Percentiles rank a stretch among this genome's conserved stretches.
Evolutionary conservation across 345 rosid genomes (phyloP).

Genomic region (Salix arbutifolia): DNA sequence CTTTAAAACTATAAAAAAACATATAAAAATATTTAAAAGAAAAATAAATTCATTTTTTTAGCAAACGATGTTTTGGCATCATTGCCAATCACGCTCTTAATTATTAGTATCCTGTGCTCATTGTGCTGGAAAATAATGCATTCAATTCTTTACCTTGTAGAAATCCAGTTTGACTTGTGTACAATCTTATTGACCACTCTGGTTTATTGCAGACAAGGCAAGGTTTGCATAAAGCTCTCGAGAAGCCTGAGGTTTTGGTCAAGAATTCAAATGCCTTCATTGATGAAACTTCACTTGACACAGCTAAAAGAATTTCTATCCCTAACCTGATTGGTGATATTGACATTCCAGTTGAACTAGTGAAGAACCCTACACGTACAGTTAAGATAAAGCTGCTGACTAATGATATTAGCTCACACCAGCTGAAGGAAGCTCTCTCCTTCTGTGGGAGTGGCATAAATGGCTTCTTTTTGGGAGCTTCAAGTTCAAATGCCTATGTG

Average conservation of each 20-base stretch:
- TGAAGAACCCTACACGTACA: conserved; percentile 39
- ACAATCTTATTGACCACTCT: background rate
- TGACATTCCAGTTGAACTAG: conserved; percentile 30
- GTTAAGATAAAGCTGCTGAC: conserved; percentile 27
- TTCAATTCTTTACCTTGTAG: too few relatives aligned
- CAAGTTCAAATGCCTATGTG: conserved; percentile 30
- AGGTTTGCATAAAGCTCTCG: conserved; percentile 28
- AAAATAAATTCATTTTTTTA: too few relatives aligned
- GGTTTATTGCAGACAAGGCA: conserved; percentile 26
- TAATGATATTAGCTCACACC: conserved; percentile 20
- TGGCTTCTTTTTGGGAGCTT: conserved; percentile 29
- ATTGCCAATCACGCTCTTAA: too few relatives aligned
- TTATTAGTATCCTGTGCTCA: too few relatives aligned
- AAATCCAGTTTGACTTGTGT: too few relatives aligned
- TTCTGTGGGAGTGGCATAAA: conserved; percentile 29
- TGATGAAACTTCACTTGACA: conserved; percentile 26
- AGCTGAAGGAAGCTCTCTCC: conserved; percentile 35
- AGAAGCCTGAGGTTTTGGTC: conserved; percentile 14
- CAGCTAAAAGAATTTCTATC: conserved; percentile 18
- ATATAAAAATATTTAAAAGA: too few relatives aligned
- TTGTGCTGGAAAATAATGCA: too few relatives aligned
- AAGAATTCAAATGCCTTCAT: background rate
- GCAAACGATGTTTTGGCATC: too few relatives aligned
- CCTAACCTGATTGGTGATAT: conserved; percentile 41
- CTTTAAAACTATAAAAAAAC: too few relatives aligned